phyloP scores from a whole-genome alignment of 306 rosid genomes.

The Hippophae gyantsensis region DNA sequence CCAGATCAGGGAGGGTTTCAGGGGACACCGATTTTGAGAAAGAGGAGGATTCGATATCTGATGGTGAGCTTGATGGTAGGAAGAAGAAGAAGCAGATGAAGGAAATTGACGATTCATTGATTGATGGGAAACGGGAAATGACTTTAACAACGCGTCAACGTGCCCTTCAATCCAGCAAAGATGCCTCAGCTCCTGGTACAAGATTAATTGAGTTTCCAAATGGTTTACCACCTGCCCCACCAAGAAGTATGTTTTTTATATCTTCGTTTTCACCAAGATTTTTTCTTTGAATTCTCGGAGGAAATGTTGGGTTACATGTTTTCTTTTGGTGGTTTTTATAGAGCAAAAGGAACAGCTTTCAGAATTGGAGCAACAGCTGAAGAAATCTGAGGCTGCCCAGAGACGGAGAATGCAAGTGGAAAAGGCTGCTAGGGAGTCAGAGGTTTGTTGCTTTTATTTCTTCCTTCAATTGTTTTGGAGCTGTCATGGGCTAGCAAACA shows the following conservation, averaged over 20 bases:
- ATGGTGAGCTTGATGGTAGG: slow-evolving; percentile 60
- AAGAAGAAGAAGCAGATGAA: slow-evolving; percentile 68
- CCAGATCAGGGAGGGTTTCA: slow-evolving; percentile 21
- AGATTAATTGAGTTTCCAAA: slow-evolving; percentile 87
- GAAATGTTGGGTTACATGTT: slow-evolving; percentile 12
- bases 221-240: slow-evolving; percentile 86
- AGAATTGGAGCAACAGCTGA: slow-evolving; percentile 67
- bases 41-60: slow-evolving; percentile 65
- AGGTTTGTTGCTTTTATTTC: slow-evolving; percentile 38
- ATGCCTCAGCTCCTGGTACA: slow-evolving; percentile 50
- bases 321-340: slow-evolving; percentile 23
- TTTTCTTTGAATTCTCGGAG: slow-evolving; percentile 14
- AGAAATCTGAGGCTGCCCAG: slow-evolving; percentile 97
- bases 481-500: background rate
- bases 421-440: slow-evolving; percentile 87
- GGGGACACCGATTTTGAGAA: slow-evolving; percentile 46
- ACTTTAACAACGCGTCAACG: slow-evolving; percentile 80
- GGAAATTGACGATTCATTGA: slow-evolving; percentile 62
- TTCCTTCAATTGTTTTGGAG: slow-evolving; percentile 10
- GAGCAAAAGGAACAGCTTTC: slow-evolving; percentile 89
- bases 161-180: slow-evolving; percentile 87
- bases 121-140: slow-evolving; percentile 64
- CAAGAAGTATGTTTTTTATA: slow-evolving; percentile 71
- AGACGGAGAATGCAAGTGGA: slow-evolving; percentile 80
- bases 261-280: background rate